Evolutionary conservation across 306 rosid species (phyloP).

Genomic region (Argentina anserina): DNA sequence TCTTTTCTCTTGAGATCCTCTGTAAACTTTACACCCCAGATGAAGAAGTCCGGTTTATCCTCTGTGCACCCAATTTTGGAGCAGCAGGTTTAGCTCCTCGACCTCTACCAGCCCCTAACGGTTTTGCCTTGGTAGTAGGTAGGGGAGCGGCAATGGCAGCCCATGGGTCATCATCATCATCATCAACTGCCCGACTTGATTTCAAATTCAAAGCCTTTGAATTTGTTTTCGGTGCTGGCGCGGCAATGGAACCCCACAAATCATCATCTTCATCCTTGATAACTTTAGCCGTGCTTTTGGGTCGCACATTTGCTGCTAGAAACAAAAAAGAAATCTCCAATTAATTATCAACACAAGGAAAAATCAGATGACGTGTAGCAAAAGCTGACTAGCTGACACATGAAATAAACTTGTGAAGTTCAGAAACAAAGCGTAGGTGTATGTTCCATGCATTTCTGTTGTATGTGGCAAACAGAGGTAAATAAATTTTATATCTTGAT

Average conservation of each 20-base stretch:
- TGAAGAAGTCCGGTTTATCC: slow-evolving; percentile 73
- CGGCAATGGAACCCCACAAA: slow-evolving; percentile 92
- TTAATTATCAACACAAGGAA: slow-evolving; percentile 1
- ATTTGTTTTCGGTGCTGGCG: slow-evolving; percentile 73
- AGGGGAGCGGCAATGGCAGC: slow-evolving; percentile 96
- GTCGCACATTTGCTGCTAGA: slow-evolving; percentile 50
- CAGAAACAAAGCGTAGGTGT: background rate
- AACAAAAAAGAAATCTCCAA: background rate
- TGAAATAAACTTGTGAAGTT: background rate
- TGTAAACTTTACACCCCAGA: slow-evolving; percentile 52
- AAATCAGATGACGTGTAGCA: background rate
- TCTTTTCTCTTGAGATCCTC: slow-evolving; percentile 17
- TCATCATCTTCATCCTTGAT: slow-evolving; percentile 65
- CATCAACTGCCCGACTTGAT: slow-evolving; percentile 36
- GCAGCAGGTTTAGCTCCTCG: slow-evolving; percentile 78
- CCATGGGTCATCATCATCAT: slow-evolving; percentile 86
- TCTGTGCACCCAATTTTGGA: slow-evolving; percentile 82
- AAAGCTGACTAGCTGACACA: background rate
- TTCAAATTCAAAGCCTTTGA: slow-evolving; percentile 58
- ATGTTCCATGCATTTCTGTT: background rate
- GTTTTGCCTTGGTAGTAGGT: slow-evolving; percentile 79
- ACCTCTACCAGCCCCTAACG: slow-evolving; percentile 63
- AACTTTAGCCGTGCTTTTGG: slow-evolving; percentile 48
- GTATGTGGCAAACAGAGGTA: background rate
- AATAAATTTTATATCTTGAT: background rate